phyloP scores from a whole-genome alignment of 2,329 filamentous ascomycete genomes.

The Epicoccum sorghinum region DNA sequence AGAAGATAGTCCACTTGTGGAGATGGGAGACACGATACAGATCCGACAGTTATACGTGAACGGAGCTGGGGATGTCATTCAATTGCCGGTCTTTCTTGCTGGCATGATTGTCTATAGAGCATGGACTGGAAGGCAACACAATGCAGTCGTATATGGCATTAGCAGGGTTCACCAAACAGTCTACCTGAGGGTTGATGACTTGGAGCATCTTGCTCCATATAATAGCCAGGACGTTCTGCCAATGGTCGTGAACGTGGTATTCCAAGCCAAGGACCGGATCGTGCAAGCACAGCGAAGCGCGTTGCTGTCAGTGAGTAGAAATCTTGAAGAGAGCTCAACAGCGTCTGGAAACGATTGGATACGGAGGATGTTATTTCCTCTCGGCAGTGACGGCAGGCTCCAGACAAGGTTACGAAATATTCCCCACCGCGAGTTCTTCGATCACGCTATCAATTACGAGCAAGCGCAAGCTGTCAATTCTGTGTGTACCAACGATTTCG shows the following conservation, averaged over 20 bases:
- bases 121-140: conserved; percentile 30
- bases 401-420: conserved; percentile 49
- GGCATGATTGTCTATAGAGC: not conserved
- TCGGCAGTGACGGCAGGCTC: conserved; percentile 41
- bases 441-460: conserved; percentile 55
- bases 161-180: conserved; percentile 32
- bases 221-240: conserved; percentile 3
- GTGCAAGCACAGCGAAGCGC: not conserved
- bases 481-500: conserved; percentile 50
- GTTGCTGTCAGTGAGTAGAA: not conserved
- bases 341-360: conserved; percentile 36
- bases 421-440: conserved; percentile 45
- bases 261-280: conserved; percentile 24
- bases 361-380: conserved; percentile 53
- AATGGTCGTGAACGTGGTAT: conserved; percentile 31
- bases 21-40: conserved; percentile 40
- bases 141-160: conserved; percentile 30
- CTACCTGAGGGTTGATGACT: conserved; percentile 27
- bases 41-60: conserved; percentile 39
- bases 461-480: conserved; percentile 55
- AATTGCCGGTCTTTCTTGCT: conserved; percentile 3
- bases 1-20: conserved; percentile 40
- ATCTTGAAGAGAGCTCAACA: not conserved
- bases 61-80: conserved; percentile 12
- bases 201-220: conserved; percentile 1